Base-by-base conservation (phyloP, 164 flowering plant genomes). In the Vitis amurensis region DNA sequence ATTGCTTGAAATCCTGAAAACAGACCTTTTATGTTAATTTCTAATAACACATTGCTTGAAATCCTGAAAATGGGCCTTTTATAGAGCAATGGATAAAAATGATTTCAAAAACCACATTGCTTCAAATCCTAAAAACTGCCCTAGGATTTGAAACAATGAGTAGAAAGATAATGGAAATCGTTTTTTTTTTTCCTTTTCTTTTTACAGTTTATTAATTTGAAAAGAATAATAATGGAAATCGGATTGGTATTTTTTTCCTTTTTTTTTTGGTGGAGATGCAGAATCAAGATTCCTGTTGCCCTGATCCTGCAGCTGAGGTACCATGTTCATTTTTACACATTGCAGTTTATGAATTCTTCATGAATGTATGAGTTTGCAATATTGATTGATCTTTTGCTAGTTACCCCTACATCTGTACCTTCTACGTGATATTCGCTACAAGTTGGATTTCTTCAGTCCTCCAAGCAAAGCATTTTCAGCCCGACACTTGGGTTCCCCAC, bases 251-350 rank as follows among this genome's bases (percentile, higher is more conserved):
- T 37, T 6, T 37, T 37, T 37, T 37, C 6, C 7, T 37, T 71
- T 19, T 50, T 61, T 15, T 70, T 29, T 61, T 37, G 50, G 68
- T 63, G 59, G 8, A 15, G 44, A 48, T 85, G 83, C 89, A 92
- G 98, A 75, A 79, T 62, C 81, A 76, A 59, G 81, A 78, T 63
- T 74, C 86, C 51, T 87, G 89, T 74, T 88, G 92, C 74, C 73
- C 86, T 68, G 98, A 91, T 76, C 84, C 90, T 67, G 75, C 80
- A 50, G 87, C 88, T 47, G 86, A 88, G 93, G 96, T 91, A 85
- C 9, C 2, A 44, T 37, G 44, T n/a, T 55, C 17, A 58, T 70
- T 68, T 23, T 30, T 51, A 52, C 3, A 58, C 19, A 9, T 61
- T 68, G 29, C 64, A 27, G 47, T 29, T 27, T 23, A 67, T 64